Conservation (phyloP, 164 flowering plant genomes). For the Taxillus chinensis region DNA sequence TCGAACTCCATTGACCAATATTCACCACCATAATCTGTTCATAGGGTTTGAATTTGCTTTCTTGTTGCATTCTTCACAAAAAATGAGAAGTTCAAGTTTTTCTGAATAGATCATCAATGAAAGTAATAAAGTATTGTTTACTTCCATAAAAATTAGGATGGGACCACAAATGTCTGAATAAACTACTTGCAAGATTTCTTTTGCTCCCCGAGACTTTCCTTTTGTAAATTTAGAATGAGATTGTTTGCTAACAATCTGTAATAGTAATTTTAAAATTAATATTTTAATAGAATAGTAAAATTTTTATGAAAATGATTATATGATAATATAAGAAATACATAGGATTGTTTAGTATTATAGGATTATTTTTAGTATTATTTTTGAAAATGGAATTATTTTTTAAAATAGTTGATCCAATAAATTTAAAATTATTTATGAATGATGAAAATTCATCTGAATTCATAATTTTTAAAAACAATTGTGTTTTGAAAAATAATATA, state of each 20-base stretch:
- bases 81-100: constrained; percentile 7
- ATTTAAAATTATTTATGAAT: no score
- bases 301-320: no score
- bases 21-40: constrained; percentile 9
- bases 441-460: no score
- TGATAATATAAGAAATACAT: no score
- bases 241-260: constrained; percentile 8
- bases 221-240: constrained; percentile 2
- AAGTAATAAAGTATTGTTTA: constrained; percentile 8
- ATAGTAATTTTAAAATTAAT: no score
- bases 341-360: no score
- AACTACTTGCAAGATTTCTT: constrained; percentile 6
- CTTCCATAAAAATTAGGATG: constrained; percentile 6
- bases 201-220: constrained; percentile 10
- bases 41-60: neutral
- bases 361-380: no score
- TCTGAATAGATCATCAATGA: constrained; percentile 7
- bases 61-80: constrained; percentile 8
- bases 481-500: no score
- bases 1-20: constrained; percentile 5
- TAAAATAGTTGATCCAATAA: no score
- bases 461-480: no score
- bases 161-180: constrained; percentile 13
- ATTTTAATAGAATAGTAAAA: no score
- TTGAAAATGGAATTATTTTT: no score